Conservation (phyloP, 768 basidiomycete genomes). For the Suillus paluster region DNA sequence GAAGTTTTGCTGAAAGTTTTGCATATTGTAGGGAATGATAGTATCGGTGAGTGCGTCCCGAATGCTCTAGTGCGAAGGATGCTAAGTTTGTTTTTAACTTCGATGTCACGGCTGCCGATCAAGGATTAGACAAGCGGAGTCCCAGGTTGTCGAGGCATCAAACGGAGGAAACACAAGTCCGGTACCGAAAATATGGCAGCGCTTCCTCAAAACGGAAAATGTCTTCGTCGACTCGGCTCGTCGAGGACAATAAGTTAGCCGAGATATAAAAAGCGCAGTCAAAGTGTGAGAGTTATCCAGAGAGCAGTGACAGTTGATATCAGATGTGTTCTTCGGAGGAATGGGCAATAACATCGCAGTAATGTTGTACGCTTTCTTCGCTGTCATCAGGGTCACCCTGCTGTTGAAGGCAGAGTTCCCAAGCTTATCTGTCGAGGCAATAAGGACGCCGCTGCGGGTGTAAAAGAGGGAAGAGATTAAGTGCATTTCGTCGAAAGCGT, state of each 20-base stretch:
- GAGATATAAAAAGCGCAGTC: background rate
- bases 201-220: background rate
- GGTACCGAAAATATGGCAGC: background rate
- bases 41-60: too few species aligned
- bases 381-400: background rate
- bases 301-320: background rate
- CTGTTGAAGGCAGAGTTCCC: background rate
- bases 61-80: background rate
- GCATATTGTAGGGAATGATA: too few species aligned
- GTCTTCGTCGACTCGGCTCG: too few species aligned
- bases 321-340: background rate
- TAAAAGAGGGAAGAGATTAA: background rate
- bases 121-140: background rate
- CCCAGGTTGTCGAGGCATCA: background rate
- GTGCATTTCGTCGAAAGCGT: background rate
- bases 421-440: background rate
- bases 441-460: background rate
- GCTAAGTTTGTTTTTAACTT: background rate
- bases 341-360: background rate
- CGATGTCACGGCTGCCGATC: background rate
- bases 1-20: too few species aligned
- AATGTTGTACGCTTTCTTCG: background rate
- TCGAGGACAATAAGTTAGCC: background rate
- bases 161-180: background rate
- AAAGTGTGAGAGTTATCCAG: background rate